phyloP scores from a whole-genome alignment of 75 land plant species.

The Sequoia sempervirens region DNA sequence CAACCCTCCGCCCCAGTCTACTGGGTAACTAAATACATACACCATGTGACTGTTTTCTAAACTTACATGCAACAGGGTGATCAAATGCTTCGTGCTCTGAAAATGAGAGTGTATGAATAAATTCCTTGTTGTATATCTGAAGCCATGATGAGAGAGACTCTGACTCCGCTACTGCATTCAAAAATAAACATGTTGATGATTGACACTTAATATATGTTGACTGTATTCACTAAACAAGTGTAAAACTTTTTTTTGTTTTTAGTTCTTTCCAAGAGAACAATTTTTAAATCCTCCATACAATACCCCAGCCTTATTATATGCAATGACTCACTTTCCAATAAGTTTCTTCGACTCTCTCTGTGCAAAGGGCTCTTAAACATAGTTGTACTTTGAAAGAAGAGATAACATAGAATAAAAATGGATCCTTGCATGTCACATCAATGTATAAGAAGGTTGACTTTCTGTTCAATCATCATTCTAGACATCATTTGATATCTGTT shows the following conservation, averaged over 20 bases:
- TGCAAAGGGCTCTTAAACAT: neutral
- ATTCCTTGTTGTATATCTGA: slow-evolving; percentile 72
- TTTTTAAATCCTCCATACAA: neutral
- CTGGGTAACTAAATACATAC: neutral
- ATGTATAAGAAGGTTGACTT: neutral
- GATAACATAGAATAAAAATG: neutral
- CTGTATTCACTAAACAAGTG: neutral
- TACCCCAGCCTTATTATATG: too few species aligned
- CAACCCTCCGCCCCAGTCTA: neutral
- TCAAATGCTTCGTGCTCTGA: slow-evolving; percentile 99
- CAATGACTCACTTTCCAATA: neutral
- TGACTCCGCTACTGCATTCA: slow-evolving; percentile 60
- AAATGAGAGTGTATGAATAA: slow-evolving; percentile 67
- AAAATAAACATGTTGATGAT: slow-evolving; percentile 2
- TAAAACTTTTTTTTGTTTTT: neutral
- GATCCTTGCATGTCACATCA: neutral
- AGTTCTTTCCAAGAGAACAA: neutral
- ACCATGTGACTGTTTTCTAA: neutral
- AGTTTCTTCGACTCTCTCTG: neutral
- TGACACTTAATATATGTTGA: neutral
- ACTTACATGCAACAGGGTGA: slow-evolving; percentile 97
- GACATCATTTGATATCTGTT: neutral
- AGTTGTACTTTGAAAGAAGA: neutral
- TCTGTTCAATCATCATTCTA: neutral
- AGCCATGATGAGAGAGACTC: slow-evolving; percentile 78